Conservation (phyloP, 2,329 filamentous ascomycete genomes). For the Fonsecaea monophora region DNA sequence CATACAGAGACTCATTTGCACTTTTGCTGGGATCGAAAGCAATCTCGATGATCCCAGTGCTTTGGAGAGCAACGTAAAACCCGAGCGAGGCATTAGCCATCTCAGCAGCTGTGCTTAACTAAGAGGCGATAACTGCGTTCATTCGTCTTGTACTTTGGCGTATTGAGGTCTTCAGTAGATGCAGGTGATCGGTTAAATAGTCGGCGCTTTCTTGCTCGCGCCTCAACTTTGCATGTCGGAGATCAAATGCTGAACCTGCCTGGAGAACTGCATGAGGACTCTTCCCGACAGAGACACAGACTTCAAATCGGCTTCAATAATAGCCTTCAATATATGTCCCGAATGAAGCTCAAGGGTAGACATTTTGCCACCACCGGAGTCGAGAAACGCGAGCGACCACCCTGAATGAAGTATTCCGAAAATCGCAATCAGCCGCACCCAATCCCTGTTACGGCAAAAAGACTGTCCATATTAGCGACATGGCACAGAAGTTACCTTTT, state of each 20-base stretch:
- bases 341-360: not conserved
- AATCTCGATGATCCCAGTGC: conserved; percentile 25
- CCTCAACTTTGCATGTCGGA: not conserved
- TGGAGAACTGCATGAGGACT: not conserved
- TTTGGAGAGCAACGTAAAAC: conserved; percentile 27
- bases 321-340: not conserved
- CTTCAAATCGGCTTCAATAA: not conserved
- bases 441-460: not conserved
- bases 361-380: not conserved
- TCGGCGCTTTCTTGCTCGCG: not conserved
- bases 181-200: not conserved
- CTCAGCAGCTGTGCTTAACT: not conserved
- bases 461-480: no score
- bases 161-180: not conserved
- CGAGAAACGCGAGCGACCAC: not conserved
- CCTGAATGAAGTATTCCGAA: not conserved
- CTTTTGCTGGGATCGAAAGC: conserved; percentile 21
- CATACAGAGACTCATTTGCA: conserved; percentile 19
- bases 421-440: not conserved
- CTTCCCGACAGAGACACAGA: not conserved
- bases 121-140: not conserved
- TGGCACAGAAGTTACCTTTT: no score
- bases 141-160: not conserved
- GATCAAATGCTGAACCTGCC: not conserved
- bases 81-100: not conserved